A percentile compares a stretch with the other conserved stretches of the same genome.
These are phyloP conservation scores for Rhizophagus prolifer DNA, from an alignment of 192 early-diverging fungal genomes.

Conservation along the genomic window DNA sequence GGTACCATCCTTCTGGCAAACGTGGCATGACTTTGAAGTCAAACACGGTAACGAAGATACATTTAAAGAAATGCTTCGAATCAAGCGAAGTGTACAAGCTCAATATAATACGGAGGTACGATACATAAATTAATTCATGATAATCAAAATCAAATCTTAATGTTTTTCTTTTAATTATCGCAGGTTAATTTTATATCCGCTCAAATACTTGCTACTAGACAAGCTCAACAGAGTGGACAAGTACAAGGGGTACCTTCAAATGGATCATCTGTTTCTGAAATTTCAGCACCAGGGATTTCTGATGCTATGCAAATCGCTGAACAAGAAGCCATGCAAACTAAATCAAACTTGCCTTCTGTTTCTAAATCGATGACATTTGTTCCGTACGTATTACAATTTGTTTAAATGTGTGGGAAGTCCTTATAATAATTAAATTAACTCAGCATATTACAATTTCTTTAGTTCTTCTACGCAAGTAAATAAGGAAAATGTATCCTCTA, in stretches of 20 bases:
- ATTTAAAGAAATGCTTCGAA: conserved; percentile 96
- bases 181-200: conserved; percentile 33
- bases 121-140: conserved; percentile 34
- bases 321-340: conserved; percentile 1
- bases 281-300: not conserved
- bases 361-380: not conserved
- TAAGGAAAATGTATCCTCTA: conserved; percentile 22
- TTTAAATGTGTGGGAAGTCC: too few species aligned
- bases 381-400: not conserved
- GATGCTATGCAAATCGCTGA: conserved; percentile 1
- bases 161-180: not conserved
- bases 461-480: conserved; percentile 1
- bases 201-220: conserved; percentile 31
- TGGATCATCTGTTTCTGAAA: not conserved
- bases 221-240: conserved; percentile 6
- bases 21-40: conserved; percentile 97
- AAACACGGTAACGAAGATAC: conserved; percentile 97
- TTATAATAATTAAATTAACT: not conserved
- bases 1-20: conserved; percentile 76
- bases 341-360: not conserved
- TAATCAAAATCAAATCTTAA: not conserved
- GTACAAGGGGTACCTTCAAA: not conserved
- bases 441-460: not conserved
- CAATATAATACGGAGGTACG: conserved; percentile 76
- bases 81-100: conserved; percentile 87